These are phyloP conservation scores for Botrytis squamosa DNA, from an alignment of 2,329 filamentous ascomycete genomes.

Conservation along the genomic window DNA sequence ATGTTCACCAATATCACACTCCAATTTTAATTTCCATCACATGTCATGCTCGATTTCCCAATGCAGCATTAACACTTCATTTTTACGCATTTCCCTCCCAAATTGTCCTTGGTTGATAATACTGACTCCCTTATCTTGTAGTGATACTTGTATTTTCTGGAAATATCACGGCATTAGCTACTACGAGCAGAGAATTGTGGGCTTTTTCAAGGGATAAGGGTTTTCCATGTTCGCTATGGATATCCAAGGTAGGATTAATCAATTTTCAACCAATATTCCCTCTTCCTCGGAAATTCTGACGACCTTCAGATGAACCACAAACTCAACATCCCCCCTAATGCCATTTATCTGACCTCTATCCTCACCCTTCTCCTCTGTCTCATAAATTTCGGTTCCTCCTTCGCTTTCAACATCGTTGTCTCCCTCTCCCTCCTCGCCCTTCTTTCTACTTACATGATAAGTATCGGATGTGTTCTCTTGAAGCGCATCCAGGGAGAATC, in stretches of 20 bases:
- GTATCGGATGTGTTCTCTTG: slow-evolving; percentile 43
- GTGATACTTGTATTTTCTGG: slow-evolving; percentile 42
- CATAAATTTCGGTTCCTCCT: slow-evolving; percentile 52
- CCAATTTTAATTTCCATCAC: neutral
- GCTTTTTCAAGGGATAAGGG: slow-evolving; percentile 41
- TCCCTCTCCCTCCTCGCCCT: slow-evolving; percentile 51
- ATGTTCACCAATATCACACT: neutral
- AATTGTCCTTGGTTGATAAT: neutral
- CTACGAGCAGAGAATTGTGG: slow-evolving; percentile 43
- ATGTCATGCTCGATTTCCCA: neutral
- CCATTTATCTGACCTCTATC: slow-evolving; percentile 31
- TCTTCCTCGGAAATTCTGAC: neutral
- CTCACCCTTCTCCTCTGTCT: slow-evolving; percentile 30
- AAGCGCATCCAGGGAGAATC: slow-evolving; percentile 42
- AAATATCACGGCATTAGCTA: slow-evolving; percentile 42
- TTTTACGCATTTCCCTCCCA: neutral
- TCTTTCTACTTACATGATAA: slow-evolving; percentile 52
- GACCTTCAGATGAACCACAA: slow-evolving; percentile 37
- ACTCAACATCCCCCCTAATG: slow-evolving; percentile 33
- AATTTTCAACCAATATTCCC: neutral
- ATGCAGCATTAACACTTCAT: neutral
- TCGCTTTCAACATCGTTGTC: slow-evolving; percentile 54
- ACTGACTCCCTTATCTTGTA: neutral
- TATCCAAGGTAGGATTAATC: slow-evolving; percentile 39
- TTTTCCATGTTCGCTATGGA: slow-evolving; percentile 39